Percentiles rank a stretch among this genome's conserved stretches.
Conservation (phyloP, 2,329 filamentous ascomycete genomes). For the Penicillium oxalicum region DNA sequence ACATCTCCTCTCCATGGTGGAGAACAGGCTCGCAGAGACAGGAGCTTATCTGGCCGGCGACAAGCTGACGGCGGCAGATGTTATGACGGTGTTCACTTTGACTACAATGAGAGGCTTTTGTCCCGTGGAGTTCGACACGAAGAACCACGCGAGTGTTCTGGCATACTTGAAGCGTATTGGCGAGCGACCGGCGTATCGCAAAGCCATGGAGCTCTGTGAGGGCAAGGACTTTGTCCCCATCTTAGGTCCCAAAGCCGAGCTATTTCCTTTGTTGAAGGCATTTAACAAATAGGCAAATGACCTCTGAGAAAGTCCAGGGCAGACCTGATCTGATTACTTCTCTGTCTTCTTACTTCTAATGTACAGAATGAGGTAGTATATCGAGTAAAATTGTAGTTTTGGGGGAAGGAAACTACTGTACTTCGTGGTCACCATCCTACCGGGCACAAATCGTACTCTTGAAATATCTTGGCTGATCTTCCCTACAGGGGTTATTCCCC, state of each 20-base stretch:
- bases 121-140: slow-evolving; percentile 12
- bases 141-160: slow-evolving; percentile 15
- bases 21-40: slow-evolving; percentile 14
- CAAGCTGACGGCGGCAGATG: slow-evolving; percentile 18
- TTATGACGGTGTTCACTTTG: slow-evolving; percentile 16
- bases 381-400: too few relatives aligned
- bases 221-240: slow-evolving; percentile 18
- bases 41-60: slow-evolving; percentile 17
- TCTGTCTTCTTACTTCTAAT: too few relatives aligned
- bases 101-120: slow-evolving; percentile 20
- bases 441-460: too few relatives aligned
- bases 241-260: slow-evolving; percentile 10
- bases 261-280: slow-evolving; percentile 11
- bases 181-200: slow-evolving; percentile 17
- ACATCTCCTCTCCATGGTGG: slow-evolving; percentile 10
- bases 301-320: too few relatives aligned
- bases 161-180: slow-evolving; percentile 17
- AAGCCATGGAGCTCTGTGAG: slow-evolving; percentile 19
- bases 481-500: too few relatives aligned
- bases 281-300: not conserved
- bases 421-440: too few relatives aligned
- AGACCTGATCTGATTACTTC: too few relatives aligned
- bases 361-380: too few relatives aligned
- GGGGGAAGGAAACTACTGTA: too few relatives aligned
- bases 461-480: too few relatives aligned